Conservation (phyloP, 371 early-diverging fungal species). For the Mucor racemosus region DNA sequence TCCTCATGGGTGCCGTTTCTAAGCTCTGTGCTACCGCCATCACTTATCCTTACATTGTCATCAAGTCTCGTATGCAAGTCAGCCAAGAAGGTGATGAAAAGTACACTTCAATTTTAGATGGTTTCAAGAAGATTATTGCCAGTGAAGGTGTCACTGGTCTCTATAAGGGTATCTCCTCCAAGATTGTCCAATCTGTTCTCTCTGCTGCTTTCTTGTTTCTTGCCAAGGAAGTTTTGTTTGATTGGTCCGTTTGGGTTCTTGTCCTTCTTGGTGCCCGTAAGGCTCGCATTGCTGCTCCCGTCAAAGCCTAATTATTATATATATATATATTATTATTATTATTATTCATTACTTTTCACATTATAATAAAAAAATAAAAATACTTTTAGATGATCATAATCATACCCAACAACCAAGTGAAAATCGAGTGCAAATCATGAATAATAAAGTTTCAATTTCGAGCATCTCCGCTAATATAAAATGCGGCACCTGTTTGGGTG, state of each 20-base stretch:
- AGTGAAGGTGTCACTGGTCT: constrained; percentile 82
- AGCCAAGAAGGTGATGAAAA: constrained; percentile 77
- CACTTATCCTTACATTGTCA: constrained; percentile 97
- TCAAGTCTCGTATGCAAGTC: constrained; percentile 97
- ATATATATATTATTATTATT: neutral
- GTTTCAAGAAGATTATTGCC: constrained; percentile 85
- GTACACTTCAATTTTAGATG: constrained; percentile 85
- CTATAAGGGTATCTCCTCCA: constrained; percentile 92
- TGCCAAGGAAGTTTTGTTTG: constrained; percentile 85
- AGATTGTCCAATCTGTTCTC: constrained; percentile 89
- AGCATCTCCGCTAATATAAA: neutral
- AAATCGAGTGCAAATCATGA: neutral
- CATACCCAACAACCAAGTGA: constrained; percentile 8
- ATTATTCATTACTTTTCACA: no score
- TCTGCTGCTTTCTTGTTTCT: constrained; percentile 93
- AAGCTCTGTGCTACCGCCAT: constrained; percentile 93
- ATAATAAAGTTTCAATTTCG: neutral
- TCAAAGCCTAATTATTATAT: constrained; percentile 11
- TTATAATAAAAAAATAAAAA: no score
- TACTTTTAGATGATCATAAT: no score
- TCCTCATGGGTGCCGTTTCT: constrained; percentile 91
- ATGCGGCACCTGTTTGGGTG: no score
- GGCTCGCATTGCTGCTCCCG: constrained; percentile 23
- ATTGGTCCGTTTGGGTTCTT: constrained; percentile 73
- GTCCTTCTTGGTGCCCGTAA: constrained; percentile 57